Evolutionary conservation across 2,329 filamentous ascomycete species (phyloP), one percentile per base, ranked within the genome.

Genomic region (Trichoderma guizhouense): DNA sequence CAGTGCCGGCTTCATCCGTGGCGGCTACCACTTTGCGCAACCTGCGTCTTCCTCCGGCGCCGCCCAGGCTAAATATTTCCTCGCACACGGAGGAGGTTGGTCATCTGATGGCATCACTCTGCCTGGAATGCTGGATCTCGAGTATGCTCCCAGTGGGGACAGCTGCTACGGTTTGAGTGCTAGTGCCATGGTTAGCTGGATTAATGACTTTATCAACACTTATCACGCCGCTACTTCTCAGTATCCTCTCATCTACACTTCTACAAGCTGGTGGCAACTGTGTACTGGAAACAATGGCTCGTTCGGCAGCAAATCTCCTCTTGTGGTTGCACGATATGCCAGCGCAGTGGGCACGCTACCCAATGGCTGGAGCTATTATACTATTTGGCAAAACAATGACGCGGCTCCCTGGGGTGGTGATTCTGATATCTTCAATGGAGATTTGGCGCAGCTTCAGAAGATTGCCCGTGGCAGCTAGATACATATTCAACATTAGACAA

Each of bases 111-210:
- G 86, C 64, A 84, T 83, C 73, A 89, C 86, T 9, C 81, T 89
- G 0, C 87, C 87, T 1, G 86, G 87, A 4, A 88, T 89, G 86
- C 81, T 89, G 7, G 87, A 88, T 74, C 80, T 89, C 14, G 86
- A 88, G 79, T 83, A 81, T 72, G 80, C 79, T 72, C 79, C 80
- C 14, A 76, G 75, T 30, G 80, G 82, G 5, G 76, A 78, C 64
- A 79, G 76, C 26, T 88, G 86, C 78, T 86, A 82, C 73, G 85
- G 84, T 7, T 79, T 87, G 72, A 83, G 82, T 58, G 72, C 78
- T 5, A 79, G 79, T n/a, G 79, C 76, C 47, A 87, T 87, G 82
- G 84, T 87, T 1, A 75, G 80, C 21, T 89, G 86, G 86, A 85
- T 89, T 78, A 76, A 80, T 71, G 83, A 85, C 73, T 89, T 89